Evolutionary conservation across 305 asterid genomes (phyloP).

Genomic region (Salvia sclarea): DNA sequence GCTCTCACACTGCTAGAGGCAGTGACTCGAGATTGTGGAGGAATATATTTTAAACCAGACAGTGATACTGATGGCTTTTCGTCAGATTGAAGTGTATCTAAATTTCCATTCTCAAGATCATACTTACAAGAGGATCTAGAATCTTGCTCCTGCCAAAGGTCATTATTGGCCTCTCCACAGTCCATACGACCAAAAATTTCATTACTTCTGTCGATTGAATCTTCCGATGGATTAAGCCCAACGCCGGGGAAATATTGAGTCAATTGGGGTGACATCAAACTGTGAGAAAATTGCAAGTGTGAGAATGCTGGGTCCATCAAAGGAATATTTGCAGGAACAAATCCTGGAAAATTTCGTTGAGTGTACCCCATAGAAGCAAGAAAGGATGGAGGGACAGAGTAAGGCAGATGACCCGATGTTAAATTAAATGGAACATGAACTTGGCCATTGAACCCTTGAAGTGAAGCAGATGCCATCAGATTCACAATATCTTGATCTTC

Average conservation of each 20-base stretch:
- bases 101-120: conserved; percentile 55
- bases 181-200: conserved; percentile 51
- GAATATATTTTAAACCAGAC: conserved; percentile 55
- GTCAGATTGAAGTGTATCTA: conserved; percentile 47
- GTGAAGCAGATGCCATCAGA: conserved; percentile 81
- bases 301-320: conserved; percentile 66
- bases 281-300: conserved; percentile 65
- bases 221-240: conserved; percentile 59
- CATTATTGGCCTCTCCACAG: conserved; percentile 58
- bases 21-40: conserved; percentile 55
- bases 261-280: conserved; percentile 63
- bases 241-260: conserved; percentile 62
- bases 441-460: conserved; percentile 74
- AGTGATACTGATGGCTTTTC: conserved; percentile 47
- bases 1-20: conserved; percentile 43
- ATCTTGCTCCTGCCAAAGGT: conserved; percentile 67
- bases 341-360: conserved; percentile 65
- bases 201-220: conserved; percentile 49
- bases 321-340: conserved; percentile 66
- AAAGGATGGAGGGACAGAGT: conserved; percentile 66
- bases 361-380: conserved; percentile 72
- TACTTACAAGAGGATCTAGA: conserved; percentile 47
- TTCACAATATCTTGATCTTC: conserved; percentile 89
- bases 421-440: conserved; percentile 63
- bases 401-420: conserved; percentile 61